phyloP scores from a whole-genome alignment of 2,329 filamentous ascomycete genomes.

The Metarhizium robertsii region DNA sequence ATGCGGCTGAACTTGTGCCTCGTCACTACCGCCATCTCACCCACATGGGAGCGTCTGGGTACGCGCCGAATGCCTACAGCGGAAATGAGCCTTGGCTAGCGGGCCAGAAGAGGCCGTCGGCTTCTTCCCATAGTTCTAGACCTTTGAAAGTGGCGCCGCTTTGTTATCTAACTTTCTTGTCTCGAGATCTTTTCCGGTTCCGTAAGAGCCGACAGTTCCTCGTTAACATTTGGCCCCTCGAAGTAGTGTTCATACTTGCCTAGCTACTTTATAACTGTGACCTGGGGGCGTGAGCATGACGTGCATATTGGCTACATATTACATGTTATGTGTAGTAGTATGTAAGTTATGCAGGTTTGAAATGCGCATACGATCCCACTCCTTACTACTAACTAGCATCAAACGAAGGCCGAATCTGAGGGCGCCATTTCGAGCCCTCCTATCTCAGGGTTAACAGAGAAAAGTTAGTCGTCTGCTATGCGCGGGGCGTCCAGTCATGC shows the following conservation, averaged over 20 bases:
- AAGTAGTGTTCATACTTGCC: background rate
- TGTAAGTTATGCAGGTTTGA: background rate
- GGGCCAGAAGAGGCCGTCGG: background rate
- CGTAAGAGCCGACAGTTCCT: background rate
- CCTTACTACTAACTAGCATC: background rate
- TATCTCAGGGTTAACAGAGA: background rate
- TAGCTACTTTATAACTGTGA: background rate
- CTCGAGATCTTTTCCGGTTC: too few species aligned
- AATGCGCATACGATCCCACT: background rate
- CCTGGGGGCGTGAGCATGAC: slow-evolving; percentile 3
- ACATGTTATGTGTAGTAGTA: background rate
- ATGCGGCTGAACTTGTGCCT: background rate
- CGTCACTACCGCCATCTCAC: background rate
- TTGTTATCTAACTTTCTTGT: background rate
- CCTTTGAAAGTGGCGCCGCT: too few species aligned
- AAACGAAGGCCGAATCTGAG: background rate
- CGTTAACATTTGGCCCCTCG: background rate
- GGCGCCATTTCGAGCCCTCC: background rate
- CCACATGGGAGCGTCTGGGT: background rate
- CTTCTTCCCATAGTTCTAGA: background rate
- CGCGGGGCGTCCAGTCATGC: too few species aligned
- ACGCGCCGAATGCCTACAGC: background rate
- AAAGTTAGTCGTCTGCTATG: too few species aligned
- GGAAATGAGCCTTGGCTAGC: background rate
- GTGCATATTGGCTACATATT: slow-evolving; percentile 3